Evolutionary conservation across 179 eudicot species (phyloP).

Genomic region (Spinacia oleracea): DNA sequence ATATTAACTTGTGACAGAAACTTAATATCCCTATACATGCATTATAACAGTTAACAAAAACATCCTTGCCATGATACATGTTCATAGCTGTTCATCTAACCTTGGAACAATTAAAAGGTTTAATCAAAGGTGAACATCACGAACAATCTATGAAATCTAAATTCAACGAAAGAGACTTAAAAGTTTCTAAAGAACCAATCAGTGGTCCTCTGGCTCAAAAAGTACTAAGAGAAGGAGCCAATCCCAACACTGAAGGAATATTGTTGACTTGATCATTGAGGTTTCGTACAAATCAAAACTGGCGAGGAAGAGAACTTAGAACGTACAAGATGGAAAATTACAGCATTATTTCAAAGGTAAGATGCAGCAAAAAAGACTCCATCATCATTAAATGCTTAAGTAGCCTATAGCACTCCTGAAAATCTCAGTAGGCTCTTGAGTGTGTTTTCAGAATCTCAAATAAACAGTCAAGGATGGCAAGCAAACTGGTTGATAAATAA

Average conservation of each 20-base stretch:
- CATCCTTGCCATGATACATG: not conserved
- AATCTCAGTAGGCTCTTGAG: slow-evolving; percentile 13
- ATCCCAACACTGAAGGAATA: slow-evolving; percentile 7
- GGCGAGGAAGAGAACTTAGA: slow-evolving; percentile 17
- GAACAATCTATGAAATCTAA: not conserved
- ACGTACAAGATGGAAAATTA: slow-evolving; percentile 31
- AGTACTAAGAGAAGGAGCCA: not conserved
- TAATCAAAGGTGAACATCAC: not conserved
- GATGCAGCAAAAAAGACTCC: slow-evolving; percentile 10
- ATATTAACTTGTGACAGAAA: not conserved
- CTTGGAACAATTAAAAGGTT: not conserved
- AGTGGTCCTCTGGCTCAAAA: not conserved
- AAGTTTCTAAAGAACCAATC: not conserved
- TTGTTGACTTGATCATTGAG: slow-evolving; percentile 6
- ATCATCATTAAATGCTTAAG: not conserved
- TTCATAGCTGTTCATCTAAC: not conserved
- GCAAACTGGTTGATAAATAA: slow-evolving; percentile 3
- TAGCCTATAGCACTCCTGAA: slow-evolving; percentile 22
- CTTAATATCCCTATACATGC: not conserved
- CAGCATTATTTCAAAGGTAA: slow-evolving; percentile 15
- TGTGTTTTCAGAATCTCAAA: not conserved
- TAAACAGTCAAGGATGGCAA: not conserved
- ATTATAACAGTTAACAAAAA: not conserved
- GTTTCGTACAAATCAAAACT: slow-evolving; percentile 23
- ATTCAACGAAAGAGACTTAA: not conserved